Base-by-base conservation (phyloP, 345 rosid genomes). In the Moringa oleifera region DNA sequence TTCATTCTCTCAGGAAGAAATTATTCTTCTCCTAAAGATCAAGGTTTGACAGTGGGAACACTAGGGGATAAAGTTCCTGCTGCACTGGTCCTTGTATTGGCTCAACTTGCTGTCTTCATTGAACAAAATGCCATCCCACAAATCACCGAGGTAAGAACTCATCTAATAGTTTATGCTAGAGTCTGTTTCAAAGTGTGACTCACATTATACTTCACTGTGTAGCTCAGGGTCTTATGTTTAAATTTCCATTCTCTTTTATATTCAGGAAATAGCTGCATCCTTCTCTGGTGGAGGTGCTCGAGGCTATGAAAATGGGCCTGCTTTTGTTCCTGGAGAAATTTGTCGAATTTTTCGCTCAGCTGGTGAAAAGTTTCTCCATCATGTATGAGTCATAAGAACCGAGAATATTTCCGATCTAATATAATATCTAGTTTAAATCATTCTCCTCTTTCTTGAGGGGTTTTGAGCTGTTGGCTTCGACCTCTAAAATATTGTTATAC, bases 261-360 rank as follows among this genome's bases (percentile, higher is more conserved):
- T 37, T 33, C 85, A 95, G 99, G 99, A 89, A 78, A 80, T 95
- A 59, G 84, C 85, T 65, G 78, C 86, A 71, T 87, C 91, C 70
- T 88, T 94, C 73, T 87, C 95, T 73, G 90, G 86, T 53, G 87
- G 90, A 55, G 84, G 85, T 65, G 77, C 70, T 52, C 85, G 72
- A 70, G 74, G 81, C 69, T 74, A 66, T 71, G 90, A 79, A 70
- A 77, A 80, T 64, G 91, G 93, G 36, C 90, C 93, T 69, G 91
- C 89, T 58, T 85, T 86, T 77, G 83, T 85, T 73, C 97, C 97
- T 22, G 96, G 91, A 69, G 97, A 88, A 79, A 81, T 95, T 62
- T 83, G 90, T 75, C 86, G 82, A 71, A 67, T 81, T 57, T 95
- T 83, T 75, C 88, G 85, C 28, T 78, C 91, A 66, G 81, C 85